Evolutionary conservation across 2,329 filamentous ascomycete genomes (phyloP), one percentile per base, ranked within the genome.

Genomic region (Lecanicillium sp.): DNA sequence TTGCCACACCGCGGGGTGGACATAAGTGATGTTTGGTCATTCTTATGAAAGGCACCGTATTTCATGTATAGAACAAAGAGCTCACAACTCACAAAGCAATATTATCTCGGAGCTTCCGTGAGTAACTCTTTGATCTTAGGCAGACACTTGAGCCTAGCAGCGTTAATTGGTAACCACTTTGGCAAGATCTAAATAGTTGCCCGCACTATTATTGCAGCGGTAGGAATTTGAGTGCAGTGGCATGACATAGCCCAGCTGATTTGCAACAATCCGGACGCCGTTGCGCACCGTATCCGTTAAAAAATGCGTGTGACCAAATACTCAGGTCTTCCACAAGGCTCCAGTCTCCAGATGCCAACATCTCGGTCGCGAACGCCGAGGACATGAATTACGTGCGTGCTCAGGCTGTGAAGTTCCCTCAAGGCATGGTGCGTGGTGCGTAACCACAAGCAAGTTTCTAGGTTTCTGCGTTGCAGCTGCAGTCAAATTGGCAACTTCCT

Each of bases 341-440:
- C 61, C 65, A 67, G 26, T 55, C 58, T 21, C 50, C 55, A 17
- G 58, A 50, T 27, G 50, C 48, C 4, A 69, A 17, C 6, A 70
- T 52, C 47, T 81, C 73, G 1, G 76, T 80, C 4, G 70, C 73
- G 58, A 80, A 83, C 0, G 72, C 77, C 7, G 66, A 66, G 2
- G 62, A 66, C 67, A 74, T 0, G 71, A 68, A 19, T 67, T 75
- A 14, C 65, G 59, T 3, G 64, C 55, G 42, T 83, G 64, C 52
- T 72, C 66, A 0, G 77, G 77, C 2, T 66, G 65, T 1, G 77
- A 74, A 2, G 74, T 73, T 6, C 67, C 68, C 37, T 67, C 52
- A 0, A 75, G 53, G n/a, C 65, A 72, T 1, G 79, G 78, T 2
- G 78, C 76, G 55, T 83, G 78, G 45, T 82, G 77, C 0, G 77